Evolutionary conservation across 352 stramenopile species (phyloP), one percentile per base, ranked within the genome.

Genomic region (Halophytophthora polymorphica): DNA sequence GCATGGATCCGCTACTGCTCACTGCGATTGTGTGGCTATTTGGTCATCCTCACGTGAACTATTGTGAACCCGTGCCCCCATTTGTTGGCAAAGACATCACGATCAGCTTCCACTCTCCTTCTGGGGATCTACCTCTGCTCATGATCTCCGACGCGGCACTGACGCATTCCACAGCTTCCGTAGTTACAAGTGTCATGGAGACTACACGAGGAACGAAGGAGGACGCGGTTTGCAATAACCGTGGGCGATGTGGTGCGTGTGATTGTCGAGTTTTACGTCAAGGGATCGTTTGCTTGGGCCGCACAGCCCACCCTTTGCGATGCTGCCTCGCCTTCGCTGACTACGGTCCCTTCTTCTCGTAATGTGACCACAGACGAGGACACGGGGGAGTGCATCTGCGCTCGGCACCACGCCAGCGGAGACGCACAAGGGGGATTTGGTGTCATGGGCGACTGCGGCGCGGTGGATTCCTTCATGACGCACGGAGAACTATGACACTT

Each of bases 151-250:
- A 50, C 0, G 29, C 53, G 1, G 43, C 25, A 17, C 64, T 93
- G 37, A 83, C 73, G 1, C 60, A 71, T 13, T 72, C 61, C 1
- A 61, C 52, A 11, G 54, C 61, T 2, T 45, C 55, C 15, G 77
- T 88, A 2, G 17, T 38, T 3, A 62, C 69, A 0, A 56, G 49
- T 14, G 55, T 77, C n/a, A 31, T 43, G 28, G 44, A 77, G 21
- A 61, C 50, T 6, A 66, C 45, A 0, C 45, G 52, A 22, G 79
- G 73, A 8, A 91, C 73, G 4, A 92, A 78, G 48, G 86, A 90
- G 46, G 71, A 90, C 44, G 58, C 37, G 11, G 63, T 87, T 35
- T 95, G 86, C 73, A 85, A 89, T 52, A 87, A 86, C 35, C 77
- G 77, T n/a, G 80, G 80, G 0, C 71, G 74, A 41, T 91, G 80